Conservation (phyloP, 2,329 filamentous ascomycete species). For the Cladosporium sp. region DNA sequence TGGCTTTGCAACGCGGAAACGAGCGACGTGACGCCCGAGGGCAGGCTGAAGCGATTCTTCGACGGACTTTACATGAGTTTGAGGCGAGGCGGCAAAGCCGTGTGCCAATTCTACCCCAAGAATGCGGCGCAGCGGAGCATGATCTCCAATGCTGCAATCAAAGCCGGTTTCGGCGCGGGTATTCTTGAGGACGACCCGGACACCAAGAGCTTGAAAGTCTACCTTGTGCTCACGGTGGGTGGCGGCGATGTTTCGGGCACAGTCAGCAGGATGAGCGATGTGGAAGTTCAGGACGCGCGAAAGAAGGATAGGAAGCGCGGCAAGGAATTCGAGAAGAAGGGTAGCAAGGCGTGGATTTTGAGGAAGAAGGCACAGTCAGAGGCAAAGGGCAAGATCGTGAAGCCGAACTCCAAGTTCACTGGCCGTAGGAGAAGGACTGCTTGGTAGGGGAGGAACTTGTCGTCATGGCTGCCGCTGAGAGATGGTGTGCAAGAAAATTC, state of each 20-base stretch:
- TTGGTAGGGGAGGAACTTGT: constrained; percentile 56
- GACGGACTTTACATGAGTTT: constrained; percentile 85
- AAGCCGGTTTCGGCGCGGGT: constrained; percentile 92
- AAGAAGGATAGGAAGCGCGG: constrained; percentile 54
- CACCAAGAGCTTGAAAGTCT: constrained; percentile 96
- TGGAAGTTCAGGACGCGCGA: constrained; percentile 72
- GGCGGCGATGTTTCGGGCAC: constrained; percentile 80
- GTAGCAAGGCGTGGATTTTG: constrained; percentile 79
- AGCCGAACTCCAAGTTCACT: constrained; percentile 88
- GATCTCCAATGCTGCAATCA: constrained; percentile 87
- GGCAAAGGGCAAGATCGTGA: constrained; percentile 90
- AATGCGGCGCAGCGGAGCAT: constrained; percentile 88
- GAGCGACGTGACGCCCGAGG: constrained; percentile 73
- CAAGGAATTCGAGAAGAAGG: constrained; percentile 65
- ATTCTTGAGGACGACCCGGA: constrained; percentile 92
- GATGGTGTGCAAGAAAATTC: neutral
- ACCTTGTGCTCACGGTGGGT: constrained; percentile 89
- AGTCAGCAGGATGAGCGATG: constrained; percentile 81
- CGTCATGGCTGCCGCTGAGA: neutral
- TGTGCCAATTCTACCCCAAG: constrained; percentile 98
- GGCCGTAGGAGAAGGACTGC: constrained; percentile 79
- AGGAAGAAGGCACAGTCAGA: constrained; percentile 93
- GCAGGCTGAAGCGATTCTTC: constrained; percentile 81
- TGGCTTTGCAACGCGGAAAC: constrained; percentile 94
- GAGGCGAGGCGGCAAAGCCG: constrained; percentile 79